These are phyloP conservation scores for Paramecium pentaurelia DNA, from an alignment of 73 alveolate genomes.

Conservation along the genomic window DNA sequence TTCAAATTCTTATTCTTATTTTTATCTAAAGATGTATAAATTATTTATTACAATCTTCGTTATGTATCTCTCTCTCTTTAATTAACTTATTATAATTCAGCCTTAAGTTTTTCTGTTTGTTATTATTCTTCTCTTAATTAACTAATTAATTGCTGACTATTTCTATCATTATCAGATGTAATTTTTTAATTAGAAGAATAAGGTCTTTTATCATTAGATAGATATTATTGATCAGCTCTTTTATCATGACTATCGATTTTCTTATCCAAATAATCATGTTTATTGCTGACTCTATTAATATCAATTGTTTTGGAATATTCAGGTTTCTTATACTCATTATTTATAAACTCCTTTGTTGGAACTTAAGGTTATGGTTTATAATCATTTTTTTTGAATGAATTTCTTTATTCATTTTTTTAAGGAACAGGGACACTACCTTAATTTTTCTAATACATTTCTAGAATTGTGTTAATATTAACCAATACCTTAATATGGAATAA, in stretches of 20 bases:
- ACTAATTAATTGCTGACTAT: background rate
- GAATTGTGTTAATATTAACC: background rate
- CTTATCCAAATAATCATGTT: conserved; percentile 1
- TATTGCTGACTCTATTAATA: background rate
- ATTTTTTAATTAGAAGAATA: background rate
- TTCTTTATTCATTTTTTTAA: background rate
- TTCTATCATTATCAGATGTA: background rate
- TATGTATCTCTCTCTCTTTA: background rate
- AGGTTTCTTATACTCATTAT: background rate
- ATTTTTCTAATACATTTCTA: conserved; percentile 37
- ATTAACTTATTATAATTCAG: background rate
- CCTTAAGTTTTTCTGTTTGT: background rate
- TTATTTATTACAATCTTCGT: background rate
- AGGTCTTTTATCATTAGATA: conserved; percentile 16
- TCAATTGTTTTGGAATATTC: background rate
- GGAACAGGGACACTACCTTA: background rate
- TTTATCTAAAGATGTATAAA: background rate
- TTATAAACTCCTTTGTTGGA: conserved; percentile 1
- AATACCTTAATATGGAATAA: conserved; percentile 25
- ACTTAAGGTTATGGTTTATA: conserved; percentile 24
- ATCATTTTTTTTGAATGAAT: conserved; percentile 35
- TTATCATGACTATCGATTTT: background rate
- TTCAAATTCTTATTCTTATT: conserved; percentile 10
- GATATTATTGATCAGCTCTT: background rate
- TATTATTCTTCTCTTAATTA: background rate